A percentile compares a stretch with the other conserved stretches of the same genome.
Evolutionary conservation across 495 filamentous ascomycete genomes (phyloP).

Genomic region (Pyronema omphalodes): DNA sequence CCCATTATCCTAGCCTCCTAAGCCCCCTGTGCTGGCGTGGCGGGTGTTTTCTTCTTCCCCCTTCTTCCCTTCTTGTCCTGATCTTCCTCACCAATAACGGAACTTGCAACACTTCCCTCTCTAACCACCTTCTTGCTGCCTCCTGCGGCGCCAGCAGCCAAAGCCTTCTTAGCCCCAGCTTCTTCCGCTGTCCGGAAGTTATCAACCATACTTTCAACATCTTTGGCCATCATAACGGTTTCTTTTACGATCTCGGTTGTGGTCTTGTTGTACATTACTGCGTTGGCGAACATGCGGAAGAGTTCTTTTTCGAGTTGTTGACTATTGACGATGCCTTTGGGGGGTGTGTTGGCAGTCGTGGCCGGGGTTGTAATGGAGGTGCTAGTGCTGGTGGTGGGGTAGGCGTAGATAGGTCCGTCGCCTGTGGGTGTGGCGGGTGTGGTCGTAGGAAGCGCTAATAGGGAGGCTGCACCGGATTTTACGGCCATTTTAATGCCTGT

Average conservation of each 20-base stretch:
- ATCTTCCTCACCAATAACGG: not conserved
- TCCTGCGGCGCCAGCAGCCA: conserved; percentile 28
- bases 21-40: no score
- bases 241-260: conserved; percentile 22
- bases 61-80: not conserved
- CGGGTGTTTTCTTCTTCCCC: not conserved
- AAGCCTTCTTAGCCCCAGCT: conserved; percentile 25
- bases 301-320: conserved; percentile 84
- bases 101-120: not conserved
- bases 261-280: conserved; percentile 76
- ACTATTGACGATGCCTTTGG: conserved; percentile 84
- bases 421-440: conserved; percentile 28
- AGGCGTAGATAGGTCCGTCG: not conserved
- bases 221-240: conserved; percentile 22
- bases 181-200: conserved; percentile 28
- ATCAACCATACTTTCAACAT: conserved; percentile 34
- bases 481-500: conserved; percentile 53
- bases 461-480: conserved; percentile 35
- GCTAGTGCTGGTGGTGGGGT: conserved; percentile 34
- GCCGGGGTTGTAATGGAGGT: conserved; percentile 43
- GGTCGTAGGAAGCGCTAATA: conserved; percentile 23
- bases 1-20: no score
- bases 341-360: conserved; percentile 53
- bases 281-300: conserved; percentile 95
- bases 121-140: not conserved